A percentile compares a stretch with the other conserved stretches of the same genome.
Evolutionary conservation across 2,329 filamentous ascomycete species (phyloP).

Genomic region (Passalora sequoiae): DNA sequence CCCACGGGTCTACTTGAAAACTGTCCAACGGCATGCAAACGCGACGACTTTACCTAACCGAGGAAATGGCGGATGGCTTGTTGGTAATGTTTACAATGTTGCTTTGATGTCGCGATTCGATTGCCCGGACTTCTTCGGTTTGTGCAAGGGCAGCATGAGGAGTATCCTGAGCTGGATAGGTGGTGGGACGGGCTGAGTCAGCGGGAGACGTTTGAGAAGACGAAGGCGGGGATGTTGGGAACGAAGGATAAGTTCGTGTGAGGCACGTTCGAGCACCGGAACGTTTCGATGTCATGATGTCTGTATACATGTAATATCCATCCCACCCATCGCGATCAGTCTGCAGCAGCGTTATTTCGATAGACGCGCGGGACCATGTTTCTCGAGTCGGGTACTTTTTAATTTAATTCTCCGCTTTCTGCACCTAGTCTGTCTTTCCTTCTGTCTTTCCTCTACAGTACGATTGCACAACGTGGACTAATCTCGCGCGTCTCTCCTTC

Average conservation of each 20-base stretch:
- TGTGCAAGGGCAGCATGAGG: neutral
- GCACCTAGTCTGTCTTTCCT: too few relatives aligned
- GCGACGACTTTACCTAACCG: too few relatives aligned
- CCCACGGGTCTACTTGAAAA: too few relatives aligned
- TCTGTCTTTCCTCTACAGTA: conserved; percentile 12
- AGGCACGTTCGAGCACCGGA: too few relatives aligned
- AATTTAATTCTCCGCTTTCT: too few relatives aligned
- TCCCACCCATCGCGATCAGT: too few relatives aligned
- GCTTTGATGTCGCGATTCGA: conserved; percentile 2
- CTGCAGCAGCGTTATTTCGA: too few relatives aligned
- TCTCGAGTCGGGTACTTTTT: too few relatives aligned
- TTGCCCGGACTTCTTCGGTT: neutral
- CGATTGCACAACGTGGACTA: conserved; percentile 9
- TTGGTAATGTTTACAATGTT: neutral
- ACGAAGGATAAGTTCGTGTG: conserved; percentile 2
- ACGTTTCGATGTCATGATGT: too few relatives aligned
- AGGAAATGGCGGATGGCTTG: neutral
- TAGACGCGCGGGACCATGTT: too few relatives aligned
- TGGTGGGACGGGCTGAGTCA: neutral
- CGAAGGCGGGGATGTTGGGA: conserved; percentile 1
- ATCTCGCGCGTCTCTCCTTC: conserved; percentile 15
- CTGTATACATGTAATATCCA: too few relatives aligned
- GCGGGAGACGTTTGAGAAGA: conserved; percentile 1
- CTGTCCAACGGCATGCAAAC: too few relatives aligned
- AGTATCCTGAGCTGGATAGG: conserved; percentile 3